Base-by-base conservation (phyloP, 2,329 filamentous ascomycete genomes). In the Monilinia polystroma region DNA sequence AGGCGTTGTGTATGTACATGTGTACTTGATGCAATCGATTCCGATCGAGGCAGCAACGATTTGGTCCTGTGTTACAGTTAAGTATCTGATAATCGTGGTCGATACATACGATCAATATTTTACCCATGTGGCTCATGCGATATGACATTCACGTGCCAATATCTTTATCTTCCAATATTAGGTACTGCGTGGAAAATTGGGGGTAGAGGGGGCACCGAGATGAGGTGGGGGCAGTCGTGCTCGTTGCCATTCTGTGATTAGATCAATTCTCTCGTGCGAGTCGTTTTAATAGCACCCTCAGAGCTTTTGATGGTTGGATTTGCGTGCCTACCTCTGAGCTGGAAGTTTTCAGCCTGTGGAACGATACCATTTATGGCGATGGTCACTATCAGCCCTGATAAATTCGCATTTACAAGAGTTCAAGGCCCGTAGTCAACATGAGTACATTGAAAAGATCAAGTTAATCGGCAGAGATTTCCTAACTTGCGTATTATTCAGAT, bases 81-180 rank as follows among this genome's bases (percentile, higher is more conserved):
- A 43, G 32, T 54, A 65, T 65, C 63, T 65, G 63, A 65, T 65
- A 59, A 32, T n/a, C 14, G 45, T 38, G 18, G 43, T n/a, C 20
- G 29, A 29, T 49, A 49, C 41, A 65, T 26, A 29, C 18, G 43
- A 49, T 47, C 32, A 47, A 32, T n/a, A 57, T 38, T 11, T 64
- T 51, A 52, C n/a, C 20, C 45, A 51, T 62, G 23, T 38, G 58
- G 29, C 14, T 62, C 38, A 54, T 65, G 63, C 51, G 16, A 54
- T 65, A 32, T 65, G 43, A 65, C 63, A 6, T 10, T 43, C 63
- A 65, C 52, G 62, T 64, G 62, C 58, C 43, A 64, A 57, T 58
- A 12, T 51, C 45, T 41, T 62, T 62, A 51, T 51, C n/a, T 62
- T 62, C 32, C n/a, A 51, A 62, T 20, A 51, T 62, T 51, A 62